Percentiles rank a stretch among this genome's conserved stretches.
Conservation (phyloP, 1,284 basidiomycete species). For the Abortiporus biennis region DNA sequence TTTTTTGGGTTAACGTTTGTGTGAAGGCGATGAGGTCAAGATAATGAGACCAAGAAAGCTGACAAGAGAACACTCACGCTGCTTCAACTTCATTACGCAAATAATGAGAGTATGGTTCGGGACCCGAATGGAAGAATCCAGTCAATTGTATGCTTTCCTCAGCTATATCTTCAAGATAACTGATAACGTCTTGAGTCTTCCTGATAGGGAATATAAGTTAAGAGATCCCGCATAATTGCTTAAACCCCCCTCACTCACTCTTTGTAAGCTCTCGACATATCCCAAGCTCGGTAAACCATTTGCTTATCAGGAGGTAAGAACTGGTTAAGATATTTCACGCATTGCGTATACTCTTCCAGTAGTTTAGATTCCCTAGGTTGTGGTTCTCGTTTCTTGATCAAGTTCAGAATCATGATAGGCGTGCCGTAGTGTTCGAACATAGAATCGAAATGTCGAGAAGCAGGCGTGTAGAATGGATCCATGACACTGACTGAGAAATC, state of each 20-base stretch:
- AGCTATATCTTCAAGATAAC: conserved; percentile 92
- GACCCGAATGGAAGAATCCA: conserved; percentile 89
- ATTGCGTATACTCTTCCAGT: conserved; percentile 87
- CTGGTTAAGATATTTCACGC: conserved; percentile 92
- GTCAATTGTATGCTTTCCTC: conserved; percentile 92
- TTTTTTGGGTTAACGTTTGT: too few species aligned
- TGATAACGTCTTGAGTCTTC: conserved; percentile 94
- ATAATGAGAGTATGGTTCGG: conserved; percentile 69
- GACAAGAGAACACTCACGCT: conserved; percentile 28
- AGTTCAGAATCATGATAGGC: conserved; percentile 91
- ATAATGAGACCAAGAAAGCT: too few species aligned
- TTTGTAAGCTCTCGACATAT: conserved; percentile 91
- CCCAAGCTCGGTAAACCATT: conserved; percentile 94
- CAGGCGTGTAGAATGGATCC: conserved; percentile 94
- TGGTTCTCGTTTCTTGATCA: conserved; percentile 84
- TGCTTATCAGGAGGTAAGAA: conserved; percentile 84
- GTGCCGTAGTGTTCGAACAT: conserved; percentile 88
- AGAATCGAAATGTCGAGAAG: conserved; percentile 91
- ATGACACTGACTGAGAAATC: conserved; percentile 78
- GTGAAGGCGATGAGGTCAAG: too few species aligned
- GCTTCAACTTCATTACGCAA: conserved; percentile 42
- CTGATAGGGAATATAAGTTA: conserved; percentile 31
- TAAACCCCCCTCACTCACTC: conserved; percentile 40
- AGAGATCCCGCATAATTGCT: not conserved
- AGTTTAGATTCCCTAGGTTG: conserved; percentile 92